Percentiles rank a stretch among this genome's conserved stretches.
Conservation (phyloP, 306 rosid genomes). For the Acmispon strigosus region DNA sequence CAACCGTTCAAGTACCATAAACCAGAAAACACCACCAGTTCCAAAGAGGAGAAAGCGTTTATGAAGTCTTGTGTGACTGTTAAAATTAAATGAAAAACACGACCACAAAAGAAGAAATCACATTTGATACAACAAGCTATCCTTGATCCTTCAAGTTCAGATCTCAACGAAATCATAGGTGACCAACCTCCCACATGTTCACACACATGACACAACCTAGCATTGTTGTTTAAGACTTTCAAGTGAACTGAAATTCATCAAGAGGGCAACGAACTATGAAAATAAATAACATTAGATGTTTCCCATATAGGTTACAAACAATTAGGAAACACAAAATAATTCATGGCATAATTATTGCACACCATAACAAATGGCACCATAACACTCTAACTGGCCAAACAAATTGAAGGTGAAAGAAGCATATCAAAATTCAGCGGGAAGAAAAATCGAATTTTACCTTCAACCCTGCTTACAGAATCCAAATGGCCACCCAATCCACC, state of each 20-base stretch:
- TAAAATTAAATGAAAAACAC: background rate
- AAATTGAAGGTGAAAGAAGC: conserved; percentile 11
- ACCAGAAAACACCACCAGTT: background rate
- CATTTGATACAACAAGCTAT: conserved; percentile 3
- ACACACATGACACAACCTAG: background rate
- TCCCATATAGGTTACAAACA: background rate
- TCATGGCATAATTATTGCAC: background rate
- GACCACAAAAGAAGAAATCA: background rate
- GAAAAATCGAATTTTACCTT: conserved; percentile 38
- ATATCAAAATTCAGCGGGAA: background rate
- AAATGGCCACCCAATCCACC: conserved; percentile 40
- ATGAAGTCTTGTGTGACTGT: too few species aligned
- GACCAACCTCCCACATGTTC: background rate
- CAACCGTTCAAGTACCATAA: background rate
- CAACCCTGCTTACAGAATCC: conserved; percentile 46
- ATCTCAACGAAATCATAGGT: background rate
- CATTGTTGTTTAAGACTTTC: background rate
- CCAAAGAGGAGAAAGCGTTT: background rate
- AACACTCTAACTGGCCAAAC: background rate
- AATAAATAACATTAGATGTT: background rate
- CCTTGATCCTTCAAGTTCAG: background rate
- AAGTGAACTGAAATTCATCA: background rate
- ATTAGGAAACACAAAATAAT: background rate
- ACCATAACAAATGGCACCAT: background rate
- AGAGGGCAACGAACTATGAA: background rate